Base-by-base conservation (phyloP, 352 stramenopile species). In the Phytophthora foliorum region DNA sequence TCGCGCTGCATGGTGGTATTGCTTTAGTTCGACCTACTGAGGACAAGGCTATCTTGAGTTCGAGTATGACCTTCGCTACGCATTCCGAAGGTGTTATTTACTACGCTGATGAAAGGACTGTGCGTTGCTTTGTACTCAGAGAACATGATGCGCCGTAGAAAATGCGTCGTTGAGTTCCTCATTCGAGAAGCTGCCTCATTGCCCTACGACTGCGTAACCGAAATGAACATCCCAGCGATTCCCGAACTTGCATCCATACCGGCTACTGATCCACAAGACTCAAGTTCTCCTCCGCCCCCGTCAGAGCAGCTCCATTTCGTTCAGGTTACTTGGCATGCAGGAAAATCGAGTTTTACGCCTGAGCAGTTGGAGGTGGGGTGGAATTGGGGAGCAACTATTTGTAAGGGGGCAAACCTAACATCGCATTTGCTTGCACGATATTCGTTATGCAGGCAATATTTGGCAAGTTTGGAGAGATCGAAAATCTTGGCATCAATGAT, bases 131-230 rank as follows among this genome's bases (percentile, higher is more conserved):
- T 22, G 14, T 65, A n/a, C 1, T 14, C 46, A 75, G 68, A 75
- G 34, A 52, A 4, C 7, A 67, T 73, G 56, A 65, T 75, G n/a
- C 77, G 63, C 6, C 75, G 67, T 34, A 50, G 80, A 14, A 74
- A 82, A 45, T 68, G 60, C 17, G 49, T 91, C 29, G 78, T 80
- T 17, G 69, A 78, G 24, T 73, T 88, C 6, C 36, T 91, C 17
- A 90, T 91, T 41, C 75, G 80, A 48, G 65, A 90, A 39, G 81
- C 79, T 17, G 45, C 67, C 2, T 55, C 66, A 13, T 57, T 89
- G 0, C 75, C 81, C 5, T 86, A 88, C 51, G 77, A 88, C 38
- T 80, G 63, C 45, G 38, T 66, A 31, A 80, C 74, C 6, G 76
- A 84, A 46, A 63, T 85, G 41, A 61, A 70, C 21, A 50, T 79